Percentiles rank a stretch among this genome's conserved stretches.
Evolutionary conservation across 2,329 filamentous ascomycete genomes (phyloP).

Genomic region (Orbilia oligospora): DNA sequence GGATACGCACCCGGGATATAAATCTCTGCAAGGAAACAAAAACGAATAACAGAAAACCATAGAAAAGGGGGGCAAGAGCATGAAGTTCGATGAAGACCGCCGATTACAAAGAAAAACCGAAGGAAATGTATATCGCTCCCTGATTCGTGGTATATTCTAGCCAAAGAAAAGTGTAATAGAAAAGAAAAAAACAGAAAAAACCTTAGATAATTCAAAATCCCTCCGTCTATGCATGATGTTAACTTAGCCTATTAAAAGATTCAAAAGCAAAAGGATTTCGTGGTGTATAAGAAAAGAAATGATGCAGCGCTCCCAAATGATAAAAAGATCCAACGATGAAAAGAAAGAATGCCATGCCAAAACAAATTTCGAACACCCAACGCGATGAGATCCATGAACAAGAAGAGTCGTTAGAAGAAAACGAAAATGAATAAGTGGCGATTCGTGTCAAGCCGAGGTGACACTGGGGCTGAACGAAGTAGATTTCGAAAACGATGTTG

Average conservation of each 20-base stretch:
- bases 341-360: conserved; percentile 53
- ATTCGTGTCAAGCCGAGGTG: conserved; percentile 22
- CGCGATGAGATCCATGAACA: conserved; percentile 59
- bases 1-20: conserved; percentile 54
- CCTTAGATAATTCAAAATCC: conserved; percentile 47
- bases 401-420: conserved; percentile 54
- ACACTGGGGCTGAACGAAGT: conserved; percentile 18
- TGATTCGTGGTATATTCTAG: conserved; percentile 59
- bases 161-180: conserved; percentile 45
- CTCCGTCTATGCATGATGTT: conserved; percentile 60
- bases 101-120: conserved; percentile 28
- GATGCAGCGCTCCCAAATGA: conserved; percentile 60
- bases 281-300: conserved; percentile 36
- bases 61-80: not conserved
- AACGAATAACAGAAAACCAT: conserved; percentile 11
- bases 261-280: conserved; percentile 35
- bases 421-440: conserved; percentile 26
- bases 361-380: conserved; percentile 54
- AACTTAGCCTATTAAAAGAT: conserved; percentile 35
- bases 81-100: conserved; percentile 22
- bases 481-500: conserved; percentile 25
- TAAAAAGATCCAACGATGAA: conserved; percentile 44
- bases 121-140: conserved; percentile 53
- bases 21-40: conserved; percentile 20
- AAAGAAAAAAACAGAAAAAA: conserved; percentile 30